A percentile compares a stretch with the other conserved stretches of the same genome.
Conservation (phyloP, 129 eudicot genomes). For the Ambrosia artemisiifolia region DNA sequence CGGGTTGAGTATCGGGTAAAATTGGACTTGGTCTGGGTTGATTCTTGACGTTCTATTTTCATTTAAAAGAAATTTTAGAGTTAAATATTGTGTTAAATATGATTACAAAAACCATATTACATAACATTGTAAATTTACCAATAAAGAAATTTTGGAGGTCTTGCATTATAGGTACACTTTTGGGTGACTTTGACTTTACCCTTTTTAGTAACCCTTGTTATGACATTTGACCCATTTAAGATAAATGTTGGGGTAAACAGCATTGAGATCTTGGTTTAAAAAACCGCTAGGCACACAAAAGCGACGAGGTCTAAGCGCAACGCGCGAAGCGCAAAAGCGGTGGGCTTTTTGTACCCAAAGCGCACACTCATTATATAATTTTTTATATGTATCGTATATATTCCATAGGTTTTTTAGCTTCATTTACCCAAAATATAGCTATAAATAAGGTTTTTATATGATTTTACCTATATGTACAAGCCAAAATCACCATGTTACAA, state of each 20-base stretch:
- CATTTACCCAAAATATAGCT: too few relatives aligned
- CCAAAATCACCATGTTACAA: too few relatives aligned
- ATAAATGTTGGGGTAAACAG: background rate
- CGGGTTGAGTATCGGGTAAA: background rate
- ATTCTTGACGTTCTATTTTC: background rate
- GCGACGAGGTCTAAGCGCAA: too few relatives aligned
- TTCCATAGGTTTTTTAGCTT: too few relatives aligned
- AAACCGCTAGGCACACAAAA: too few relatives aligned
- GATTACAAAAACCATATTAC: background rate
- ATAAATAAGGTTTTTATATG: too few relatives aligned
- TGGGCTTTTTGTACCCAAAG: too few relatives aligned
- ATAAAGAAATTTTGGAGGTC: background rate
- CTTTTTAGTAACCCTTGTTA: background rate
- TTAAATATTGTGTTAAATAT: background rate
- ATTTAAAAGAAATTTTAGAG: background rate
- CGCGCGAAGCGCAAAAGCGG: too few relatives aligned
- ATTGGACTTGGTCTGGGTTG: background rate
- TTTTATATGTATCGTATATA: too few relatives aligned
- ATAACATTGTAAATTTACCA: background rate
- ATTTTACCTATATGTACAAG: too few relatives aligned
- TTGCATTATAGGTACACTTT: background rate
- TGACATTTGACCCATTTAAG: background rate
- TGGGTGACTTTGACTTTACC: background rate
- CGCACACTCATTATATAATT: too few relatives aligned
- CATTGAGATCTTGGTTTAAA: background rate